Percentiles rank a stretch among this genome's conserved stretches.
phyloP scores from a whole-genome alignment of 768 basidiomycete species.

The Suillus subluteus region DNA sequence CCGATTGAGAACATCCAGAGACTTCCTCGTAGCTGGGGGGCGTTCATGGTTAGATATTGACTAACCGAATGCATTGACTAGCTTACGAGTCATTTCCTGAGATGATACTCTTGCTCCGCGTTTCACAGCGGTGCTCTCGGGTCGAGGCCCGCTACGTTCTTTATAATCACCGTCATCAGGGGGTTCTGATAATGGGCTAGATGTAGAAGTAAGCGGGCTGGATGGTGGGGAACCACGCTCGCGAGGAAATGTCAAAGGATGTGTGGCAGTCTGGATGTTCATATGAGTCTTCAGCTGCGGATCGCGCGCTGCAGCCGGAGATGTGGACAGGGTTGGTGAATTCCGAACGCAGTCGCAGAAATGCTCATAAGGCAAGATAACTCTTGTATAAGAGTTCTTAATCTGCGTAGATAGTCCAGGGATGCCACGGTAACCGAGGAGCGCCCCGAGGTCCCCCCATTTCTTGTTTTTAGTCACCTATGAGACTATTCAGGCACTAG shows the following conservation, averaged over 20 bases:
- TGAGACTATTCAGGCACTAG: slow-evolving; percentile 26
- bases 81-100: slow-evolving; percentile 49
- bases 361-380: slow-evolving; percentile 96
- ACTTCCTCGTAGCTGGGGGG: slow-evolving; percentile 40
- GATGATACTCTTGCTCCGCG: slow-evolving; percentile 56
- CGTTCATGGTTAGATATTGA: slow-evolving; percentile 2
- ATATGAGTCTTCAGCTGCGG: slow-evolving; percentile 59
- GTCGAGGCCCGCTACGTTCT: slow-evolving; percentile 50
- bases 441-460: slow-evolving; percentile 86
- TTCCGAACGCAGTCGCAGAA: slow-evolving; percentile 79
- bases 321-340: slow-evolving; percentile 52
- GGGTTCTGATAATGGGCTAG: slow-evolving; percentile 79
- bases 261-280: slow-evolving; percentile 46
- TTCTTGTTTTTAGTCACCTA: slow-evolving; percentile 84
- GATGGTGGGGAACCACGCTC: slow-evolving; percentile 64
- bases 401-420: slow-evolving; percentile 86
- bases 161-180: slow-evolving; percentile 75
- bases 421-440: slow-evolving; percentile 81
- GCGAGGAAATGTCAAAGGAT: slow-evolving; percentile 42
- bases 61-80: not conserved
- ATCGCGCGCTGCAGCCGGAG: slow-evolving; percentile 43
- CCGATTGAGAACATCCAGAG: slow-evolving; percentile 24
- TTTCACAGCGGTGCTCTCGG: slow-evolving; percentile 46
- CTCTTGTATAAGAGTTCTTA: slow-evolving; percentile 85
- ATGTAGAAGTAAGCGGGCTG: slow-evolving; percentile 76